Base-by-base conservation (phyloP, 495 filamentous ascomycete genomes). In the Hypoxylon intermedium region DNA sequence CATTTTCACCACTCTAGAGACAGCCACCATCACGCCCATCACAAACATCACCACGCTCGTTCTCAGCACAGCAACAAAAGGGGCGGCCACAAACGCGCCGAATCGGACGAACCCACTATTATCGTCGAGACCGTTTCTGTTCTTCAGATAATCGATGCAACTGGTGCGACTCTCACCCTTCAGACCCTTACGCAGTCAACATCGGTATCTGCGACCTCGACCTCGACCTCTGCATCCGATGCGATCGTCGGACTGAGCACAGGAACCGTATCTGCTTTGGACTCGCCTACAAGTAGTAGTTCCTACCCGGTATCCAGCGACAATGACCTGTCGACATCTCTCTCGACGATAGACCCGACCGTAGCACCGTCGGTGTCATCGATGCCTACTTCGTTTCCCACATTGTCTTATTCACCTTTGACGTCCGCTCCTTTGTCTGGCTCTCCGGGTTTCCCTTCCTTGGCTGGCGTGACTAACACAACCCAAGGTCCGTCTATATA, bases 361-460 rank as follows among this genome's bases (percentile, higher is more conserved):
- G 68, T 67, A 64, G 55, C 62, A 66, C 49, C 66, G 43, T 64
- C 68, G 65, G 66, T 48, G 58, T 69, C 68, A 63, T 71, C 68
- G 55, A 71, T 71, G 68, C 68, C 65, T 69, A 61, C 65, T 62
- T 65, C 61, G 49, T 69, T 69, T 67, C 68, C 68, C 42, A 68
- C 68, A 6, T 62, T 68, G 49, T 69, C 68, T 53, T 71, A 67
- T 57, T 65, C 63, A 41, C 61, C 65, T 59, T 65, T 79, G 72
- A 78, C 81, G 65, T 79, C 79, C 79, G 53, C 75, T 81, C 78
- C 71, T 79, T 82, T 70, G 36, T 72, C 69, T 63, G 72, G 59
- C 67, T 56, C 75, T 53, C 67, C 76, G 23, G 66, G 53, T 41
- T 81, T 81, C 60, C 70, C 79, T 67, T 72, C 77, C 21, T 53